A percentile compares a stretch with the other conserved stretches of the same genome.
phyloP scores from a whole-genome alignment of 208 protist species.

The Leishmania amazonensis region DNA sequence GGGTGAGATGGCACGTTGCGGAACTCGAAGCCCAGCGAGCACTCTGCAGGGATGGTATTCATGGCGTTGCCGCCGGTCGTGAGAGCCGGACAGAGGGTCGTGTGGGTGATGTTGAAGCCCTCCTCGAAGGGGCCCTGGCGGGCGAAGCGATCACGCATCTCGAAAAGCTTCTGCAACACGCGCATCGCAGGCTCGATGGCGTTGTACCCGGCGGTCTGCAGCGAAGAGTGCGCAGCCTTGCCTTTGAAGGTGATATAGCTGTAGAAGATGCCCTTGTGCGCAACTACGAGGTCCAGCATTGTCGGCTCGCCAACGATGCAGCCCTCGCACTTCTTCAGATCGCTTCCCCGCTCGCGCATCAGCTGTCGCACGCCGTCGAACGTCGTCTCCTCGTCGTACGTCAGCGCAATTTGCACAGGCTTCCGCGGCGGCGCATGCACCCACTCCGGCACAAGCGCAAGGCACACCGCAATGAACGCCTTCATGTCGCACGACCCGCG shows the following conservation, averaged over 20 bases:
- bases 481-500: constrained; percentile 79
- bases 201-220: constrained; percentile 47
- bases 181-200: constrained; percentile 35
- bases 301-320: constrained; percentile 70
- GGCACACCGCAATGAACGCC: constrained; percentile 61
- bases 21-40: constrained; percentile 49
- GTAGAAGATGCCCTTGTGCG: constrained; percentile 52
- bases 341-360: constrained; percentile 18
- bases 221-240: constrained; percentile 58
- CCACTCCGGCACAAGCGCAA: constrained; percentile 42
- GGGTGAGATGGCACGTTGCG: constrained; percentile 53
- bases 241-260: constrained; percentile 39
- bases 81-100: constrained; percentile 39
- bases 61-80: constrained; percentile 47
- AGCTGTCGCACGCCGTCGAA: constrained; percentile 43
- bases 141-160: constrained; percentile 45
- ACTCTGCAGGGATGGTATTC: constrained; percentile 62
- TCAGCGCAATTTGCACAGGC: constrained; percentile 61
- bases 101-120: constrained; percentile 36
- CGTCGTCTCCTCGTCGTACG: constrained; percentile 57
- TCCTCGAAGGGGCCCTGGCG: constrained; percentile 45
- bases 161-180: constrained; percentile 39
- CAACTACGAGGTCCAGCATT: constrained; percentile 44
- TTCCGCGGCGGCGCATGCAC: constrained; percentile 50
- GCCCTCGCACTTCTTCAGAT: constrained; percentile 44